Evolutionary conservation across 2,329 filamentous ascomycete genomes (phyloP).

Genomic region (Sphaerulina populicola): DNA sequence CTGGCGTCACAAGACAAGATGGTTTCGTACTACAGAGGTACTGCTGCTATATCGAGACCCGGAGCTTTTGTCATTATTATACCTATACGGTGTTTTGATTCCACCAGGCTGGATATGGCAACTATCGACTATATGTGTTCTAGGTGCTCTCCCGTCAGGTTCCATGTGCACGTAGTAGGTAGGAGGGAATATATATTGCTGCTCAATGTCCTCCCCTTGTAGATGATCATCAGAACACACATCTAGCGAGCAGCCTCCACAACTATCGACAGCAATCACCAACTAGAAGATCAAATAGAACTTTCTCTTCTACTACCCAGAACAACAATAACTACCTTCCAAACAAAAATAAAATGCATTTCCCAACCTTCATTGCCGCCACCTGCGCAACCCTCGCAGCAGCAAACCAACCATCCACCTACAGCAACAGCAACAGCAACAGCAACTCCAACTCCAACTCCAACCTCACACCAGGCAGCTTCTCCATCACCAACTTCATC

Average conservation of each 20-base stretch:
- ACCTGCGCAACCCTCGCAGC: conserved; percentile 17
- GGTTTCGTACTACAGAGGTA: background rate
- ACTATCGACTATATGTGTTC: too few species aligned
- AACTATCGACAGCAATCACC: background rate
- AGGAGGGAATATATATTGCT: too few species aligned
- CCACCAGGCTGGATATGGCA: too few species aligned
- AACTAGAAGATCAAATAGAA: background rate
- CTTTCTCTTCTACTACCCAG: background rate
- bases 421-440: background rate
- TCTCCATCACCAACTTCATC: conserved; percentile 23
- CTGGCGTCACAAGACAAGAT: background rate
- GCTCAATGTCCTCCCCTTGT: too few species aligned
- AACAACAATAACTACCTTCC: conserved; percentile 1
- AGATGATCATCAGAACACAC: background rate
- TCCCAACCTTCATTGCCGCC: conserved; percentile 18
- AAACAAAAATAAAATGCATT: conserved; percentile 19
- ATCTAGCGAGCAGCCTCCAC: too few species aligned
- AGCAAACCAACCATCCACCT: conserved; percentile 12
- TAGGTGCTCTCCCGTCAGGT: too few species aligned
- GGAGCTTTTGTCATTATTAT: too few species aligned
- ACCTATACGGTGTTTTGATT: too few species aligned
- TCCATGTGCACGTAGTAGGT: too few species aligned
- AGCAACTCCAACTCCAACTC: background rate
- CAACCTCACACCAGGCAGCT: conserved; percentile 8
- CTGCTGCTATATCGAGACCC: background rate